Base-by-base conservation (phyloP, 176 grass and related monocot genomes). In the Saccharum officinarum region DNA sequence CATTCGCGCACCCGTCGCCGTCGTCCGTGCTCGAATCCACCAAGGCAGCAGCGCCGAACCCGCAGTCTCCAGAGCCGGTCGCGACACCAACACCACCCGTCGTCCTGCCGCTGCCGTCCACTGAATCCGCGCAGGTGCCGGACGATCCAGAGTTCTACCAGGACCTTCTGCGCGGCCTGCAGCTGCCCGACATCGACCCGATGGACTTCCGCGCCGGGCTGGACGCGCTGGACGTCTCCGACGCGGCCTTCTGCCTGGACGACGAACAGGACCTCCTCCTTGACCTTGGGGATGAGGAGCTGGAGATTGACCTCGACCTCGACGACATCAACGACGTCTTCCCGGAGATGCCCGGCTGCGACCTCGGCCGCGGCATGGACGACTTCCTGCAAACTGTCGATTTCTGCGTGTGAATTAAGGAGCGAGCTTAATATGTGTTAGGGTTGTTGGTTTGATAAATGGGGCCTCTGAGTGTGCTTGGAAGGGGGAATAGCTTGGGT, bases 111-210 rank as follows among this genome's bases (percentile, higher is more conserved):
- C 34, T 36, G 34, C 4, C 75, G 37, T 1, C 87, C 46, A 26
- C 44, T 0, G 76, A 79, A 2, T 6, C 70, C 0, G 62, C 34
- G 2, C 57, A 86, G 79, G 76, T 86, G 14, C 80, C 79, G 0
- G 84, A 89, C 17, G 85, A 90, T 78, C 85, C 91, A 0, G 78
- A 85, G 79, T 90, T 88, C 88, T 85, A 85, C 82, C 77, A 82
- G 73, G 82, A 85, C 39, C 82, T 85, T 1, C 82, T 84, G 1
- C 84, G 80, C 1, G 81, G 70, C 0, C 67, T 87, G 0, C 85
- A 89, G 78, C 71, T 90, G 42, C 78, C 80, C 65, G 87, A 87
- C 77, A 77, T 86, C 25, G 84, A 90, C 57, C 87, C 84, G 6
- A 88, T 89, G 81, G 87, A 91, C 36, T 91, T 91, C 81, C 85